Percentiles rank a stretch among this genome's conserved stretches.
Conservation (phyloP, 805 yeast species). For the Blastobotrys mokoenaii region DNA sequence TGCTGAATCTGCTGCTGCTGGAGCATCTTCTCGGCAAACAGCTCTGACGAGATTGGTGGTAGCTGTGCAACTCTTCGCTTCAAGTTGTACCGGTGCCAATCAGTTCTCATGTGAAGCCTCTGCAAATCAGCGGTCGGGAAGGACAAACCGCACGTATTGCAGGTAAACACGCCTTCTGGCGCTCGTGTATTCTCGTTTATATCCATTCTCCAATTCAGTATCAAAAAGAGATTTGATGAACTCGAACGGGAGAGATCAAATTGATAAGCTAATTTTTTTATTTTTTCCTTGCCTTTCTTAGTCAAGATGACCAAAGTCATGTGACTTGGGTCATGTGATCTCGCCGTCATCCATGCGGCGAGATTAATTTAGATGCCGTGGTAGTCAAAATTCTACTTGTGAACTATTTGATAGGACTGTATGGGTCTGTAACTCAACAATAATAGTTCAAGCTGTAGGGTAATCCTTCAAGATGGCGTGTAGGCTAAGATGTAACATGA, state of each 20-base stretch:
- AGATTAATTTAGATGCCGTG: no score
- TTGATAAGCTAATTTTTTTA: not conserved
- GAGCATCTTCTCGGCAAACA: conserved; percentile 62
- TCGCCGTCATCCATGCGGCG: no score
- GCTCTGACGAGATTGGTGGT: conserved; percentile 61
- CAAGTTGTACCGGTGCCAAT: conserved; percentile 95
- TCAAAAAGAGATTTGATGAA: not conserved
- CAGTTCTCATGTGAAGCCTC: conserved; percentile 91
- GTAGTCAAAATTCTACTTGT: no score
- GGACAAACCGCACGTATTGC: conserved; percentile 80
- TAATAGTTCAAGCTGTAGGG: no score
- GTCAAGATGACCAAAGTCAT: not conserved
- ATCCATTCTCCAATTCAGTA: conserved; percentile 11
- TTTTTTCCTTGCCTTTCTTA: not conserved
- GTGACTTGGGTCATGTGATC: no score
- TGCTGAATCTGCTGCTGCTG: conserved; percentile 26
- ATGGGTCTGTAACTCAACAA: no score
- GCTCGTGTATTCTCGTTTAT: conserved; percentile 10
- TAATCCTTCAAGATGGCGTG: no score
- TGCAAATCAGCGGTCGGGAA: conserved; percentile 80
- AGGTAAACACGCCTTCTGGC: conserved; percentile 42
- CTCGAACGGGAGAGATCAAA: not conserved
- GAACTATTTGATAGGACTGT: no score
- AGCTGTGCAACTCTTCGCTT: conserved; percentile 85
- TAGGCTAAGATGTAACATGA: no score